These are phyloP conservation scores for Aspergillus cristatus DNA, from an alignment of 495 filamentous ascomycete genomes.

Conservation along the genomic window DNA sequence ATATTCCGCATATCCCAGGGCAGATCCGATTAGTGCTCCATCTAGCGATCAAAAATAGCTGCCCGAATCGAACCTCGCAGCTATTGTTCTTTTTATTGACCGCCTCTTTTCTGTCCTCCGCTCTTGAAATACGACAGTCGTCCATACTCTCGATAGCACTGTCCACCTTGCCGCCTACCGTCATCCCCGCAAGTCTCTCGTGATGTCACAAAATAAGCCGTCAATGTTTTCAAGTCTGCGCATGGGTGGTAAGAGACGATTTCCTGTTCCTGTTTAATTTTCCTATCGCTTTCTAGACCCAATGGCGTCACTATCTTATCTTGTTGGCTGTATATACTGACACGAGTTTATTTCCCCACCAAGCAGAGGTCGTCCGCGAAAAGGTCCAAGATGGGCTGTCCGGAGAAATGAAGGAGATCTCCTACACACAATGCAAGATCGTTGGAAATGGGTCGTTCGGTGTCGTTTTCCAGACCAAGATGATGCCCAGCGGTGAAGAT, in stretches of 20 bases:
- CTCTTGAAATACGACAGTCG: slow-evolving; percentile 41
- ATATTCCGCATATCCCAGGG: slow-evolving; percentile 19
- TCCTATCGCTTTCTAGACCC: too few relatives aligned
- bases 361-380: slow-evolving; percentile 88
- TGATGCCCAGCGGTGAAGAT: slow-evolving; percentile 93
- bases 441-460: slow-evolving; percentile 99
- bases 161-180: slow-evolving; percentile 11
- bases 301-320: background rate
- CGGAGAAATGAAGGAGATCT: slow-evolving; percentile 89
- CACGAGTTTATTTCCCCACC: background rate
- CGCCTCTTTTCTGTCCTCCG: slow-evolving; percentile 25
- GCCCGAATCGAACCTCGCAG: slow-evolving; percentile 47
- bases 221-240: slow-evolving; percentile 66
- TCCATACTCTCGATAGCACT: slow-evolving; percentile 31
- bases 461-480: slow-evolving; percentile 97
- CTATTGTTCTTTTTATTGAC: slow-evolving; percentile 13
- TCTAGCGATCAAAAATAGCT: slow-evolving; percentile 13
- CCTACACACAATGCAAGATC: slow-evolving; percentile 99
- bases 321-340: slow-evolving; percentile 7
- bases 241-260: slow-evolving; percentile 64
- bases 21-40: slow-evolving; percentile 14
- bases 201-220: slow-evolving; percentile 68
- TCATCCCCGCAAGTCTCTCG: slow-evolving; percentile 16
- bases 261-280: slow-evolving; percentile 3
- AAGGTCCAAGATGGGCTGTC: slow-evolving; percentile 98